Conservation (phyloP, 176 grass and related monocot genomes). For the Rhynchospora pubera region DNA sequence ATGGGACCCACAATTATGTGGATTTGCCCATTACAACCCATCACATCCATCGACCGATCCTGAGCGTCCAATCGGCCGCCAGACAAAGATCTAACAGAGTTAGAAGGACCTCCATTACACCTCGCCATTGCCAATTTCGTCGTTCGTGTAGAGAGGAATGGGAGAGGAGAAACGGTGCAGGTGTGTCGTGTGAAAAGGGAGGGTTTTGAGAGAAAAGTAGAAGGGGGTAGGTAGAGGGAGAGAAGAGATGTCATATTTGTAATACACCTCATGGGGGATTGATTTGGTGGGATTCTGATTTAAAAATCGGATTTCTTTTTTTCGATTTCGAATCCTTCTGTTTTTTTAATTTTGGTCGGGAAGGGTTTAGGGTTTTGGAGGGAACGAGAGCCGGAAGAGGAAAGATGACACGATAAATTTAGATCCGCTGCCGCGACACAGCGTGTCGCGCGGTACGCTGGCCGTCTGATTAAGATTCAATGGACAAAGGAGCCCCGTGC, state of each 20-base stretch:
- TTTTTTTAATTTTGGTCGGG: neutral
- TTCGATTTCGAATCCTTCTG: neutral
- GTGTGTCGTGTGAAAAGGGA: neutral
- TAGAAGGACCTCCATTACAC: neutral
- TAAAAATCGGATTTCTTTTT: neutral
- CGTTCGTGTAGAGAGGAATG: neutral
- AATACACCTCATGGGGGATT: conserved; percentile 41
- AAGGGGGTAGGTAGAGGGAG: conserved; percentile 10
- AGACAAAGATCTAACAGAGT: conserved; percentile 11
- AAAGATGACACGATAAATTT: neutral
- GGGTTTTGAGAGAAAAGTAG: conserved; percentile 7
- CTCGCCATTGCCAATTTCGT: neutral
- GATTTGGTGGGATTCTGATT: conserved; percentile 29
- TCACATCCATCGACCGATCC: conserved; percentile 16
- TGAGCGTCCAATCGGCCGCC: neutral
- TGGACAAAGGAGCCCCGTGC: too few species aligned
- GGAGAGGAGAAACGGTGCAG: neutral
- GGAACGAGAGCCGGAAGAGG: neutral
- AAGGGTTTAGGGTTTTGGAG: conserved; percentile 20
- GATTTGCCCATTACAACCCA: conserved; percentile 53
- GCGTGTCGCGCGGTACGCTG: too few species aligned
- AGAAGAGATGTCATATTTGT: conserved; percentile 57
- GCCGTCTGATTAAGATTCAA: too few species aligned
- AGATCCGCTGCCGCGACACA: too few species aligned
- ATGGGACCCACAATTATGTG: conserved; percentile 82